phyloP scores from a whole-genome alignment of 805 yeast species.

The Cyberlindnera nakhonratchasimensis region DNA sequence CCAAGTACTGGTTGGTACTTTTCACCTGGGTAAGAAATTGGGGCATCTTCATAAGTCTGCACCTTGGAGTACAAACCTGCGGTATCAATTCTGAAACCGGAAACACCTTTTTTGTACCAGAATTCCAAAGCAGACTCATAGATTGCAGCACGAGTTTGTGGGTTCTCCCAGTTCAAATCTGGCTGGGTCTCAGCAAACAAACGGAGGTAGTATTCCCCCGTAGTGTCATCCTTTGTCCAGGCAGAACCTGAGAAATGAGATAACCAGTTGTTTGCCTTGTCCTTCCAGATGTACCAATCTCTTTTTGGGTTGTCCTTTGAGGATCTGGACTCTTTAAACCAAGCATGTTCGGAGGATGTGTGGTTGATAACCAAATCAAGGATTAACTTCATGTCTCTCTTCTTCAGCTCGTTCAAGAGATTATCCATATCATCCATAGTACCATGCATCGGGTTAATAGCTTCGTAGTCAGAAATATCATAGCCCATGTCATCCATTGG shows the following conservation, averaged over 20 bases:
- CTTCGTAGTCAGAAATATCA: constrained; percentile 53
- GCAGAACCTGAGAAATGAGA: constrained; percentile 52
- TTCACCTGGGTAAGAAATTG: constrained; percentile 38
- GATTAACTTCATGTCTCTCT: constrained; percentile 48
- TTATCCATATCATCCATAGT: constrained; percentile 49
- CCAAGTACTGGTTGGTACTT: constrained; percentile 39
- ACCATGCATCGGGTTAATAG: constrained; percentile 50
- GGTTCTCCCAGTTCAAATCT: constrained; percentile 59
- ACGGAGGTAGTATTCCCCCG: constrained; percentile 53
- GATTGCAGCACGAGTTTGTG: constrained; percentile 30
- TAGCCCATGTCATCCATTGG: constrained; percentile 65
- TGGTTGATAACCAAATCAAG: constrained; percentile 59
- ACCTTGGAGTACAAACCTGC: constrained; percentile 51
- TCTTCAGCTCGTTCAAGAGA: constrained; percentile 44
- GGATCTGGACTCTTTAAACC: constrained; percentile 55
- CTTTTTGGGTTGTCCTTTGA: constrained; percentile 51
- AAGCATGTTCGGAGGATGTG: constrained; percentile 50
- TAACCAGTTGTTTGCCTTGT: constrained; percentile 56
- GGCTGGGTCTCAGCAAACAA: constrained; percentile 55
- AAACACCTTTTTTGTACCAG: constrained; percentile 56
- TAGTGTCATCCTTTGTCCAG: constrained; percentile 52
- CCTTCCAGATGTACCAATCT: constrained; percentile 60
- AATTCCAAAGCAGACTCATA: constrained; percentile 46
- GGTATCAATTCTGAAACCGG: constrained; percentile 58
- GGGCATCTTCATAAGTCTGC: constrained; percentile 45